Base-by-base conservation (phyloP, 148 eudicot genomes). In the Arbutus unedo region DNA sequence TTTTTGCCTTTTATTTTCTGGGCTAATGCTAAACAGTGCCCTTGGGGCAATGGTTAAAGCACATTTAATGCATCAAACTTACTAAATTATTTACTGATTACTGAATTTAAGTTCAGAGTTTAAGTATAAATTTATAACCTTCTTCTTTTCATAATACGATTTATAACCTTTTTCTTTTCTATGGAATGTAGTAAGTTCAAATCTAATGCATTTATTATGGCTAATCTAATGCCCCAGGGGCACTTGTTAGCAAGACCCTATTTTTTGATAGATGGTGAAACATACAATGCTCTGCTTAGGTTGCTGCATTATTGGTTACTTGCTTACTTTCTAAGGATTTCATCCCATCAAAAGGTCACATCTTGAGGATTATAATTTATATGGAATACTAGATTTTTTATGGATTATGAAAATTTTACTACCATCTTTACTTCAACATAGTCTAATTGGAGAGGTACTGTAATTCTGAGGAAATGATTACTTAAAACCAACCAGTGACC, bases 401-500 rank as follows among this genome's bases (percentile, higher is more conserved):
- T 5, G 25, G 41, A 23, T 21, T 64, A 21, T 23, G 38, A 64
- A 23, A 64, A 8, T 8, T 64, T 64, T 23, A 64, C 25, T 5
- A 0, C 18, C 18, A 18, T 44, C 75, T 70, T 43, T 43, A 18
- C 21, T 41, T 71, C 16, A 71, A 18, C 10, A 7, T 44, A 16
- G 48, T 44, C 75, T 71, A 71, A 43, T 44, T 43, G 2, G 8
- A 14, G 48, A 71, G 43, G 21, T 71, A 16, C 0, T 13, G 75
- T 44, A 6, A 70, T 16, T 73, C 13, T 73, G 23, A 73, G 54
- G 76, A 18, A 45, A 48, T 21, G 31, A 45, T 48, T 73, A 8
- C 54, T 73, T 25, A 19, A 73, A n/a, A 73, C 54, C 76, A 73
- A 43, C 31, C 76, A 19, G 76, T 47, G 21, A 73, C 76, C 76